phyloP scores from a whole-genome alignment of 768 basidiomycete species.

The Gloeophyllum trabeum region DNA sequence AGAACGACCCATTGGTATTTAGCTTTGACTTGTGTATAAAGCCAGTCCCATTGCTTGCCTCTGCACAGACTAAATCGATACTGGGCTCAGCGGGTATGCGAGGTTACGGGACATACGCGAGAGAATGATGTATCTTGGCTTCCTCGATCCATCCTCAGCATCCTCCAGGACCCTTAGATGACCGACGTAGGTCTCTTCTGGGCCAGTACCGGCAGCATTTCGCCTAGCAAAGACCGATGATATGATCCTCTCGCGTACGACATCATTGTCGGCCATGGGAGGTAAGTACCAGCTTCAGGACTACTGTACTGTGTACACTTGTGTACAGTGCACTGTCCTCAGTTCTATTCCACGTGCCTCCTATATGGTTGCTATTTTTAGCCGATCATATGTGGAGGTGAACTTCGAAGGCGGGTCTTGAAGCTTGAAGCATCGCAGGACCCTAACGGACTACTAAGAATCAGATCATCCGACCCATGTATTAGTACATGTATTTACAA shows the following conservation, averaged over 20 bases:
- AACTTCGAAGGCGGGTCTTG: no score
- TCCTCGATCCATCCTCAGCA: slow-evolving; percentile 59
- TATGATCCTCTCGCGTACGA: slow-evolving; percentile 68
- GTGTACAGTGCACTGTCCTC: no score
- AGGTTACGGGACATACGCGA: slow-evolving; percentile 79
- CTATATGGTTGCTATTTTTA: no score
- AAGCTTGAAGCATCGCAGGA: no score
- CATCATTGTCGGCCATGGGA: no score
- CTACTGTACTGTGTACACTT: no score
- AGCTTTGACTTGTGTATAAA: slow-evolving; percentile 95
- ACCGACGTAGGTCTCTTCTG: slow-evolving; percentile 74
- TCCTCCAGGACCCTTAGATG: slow-evolving; percentile 96
- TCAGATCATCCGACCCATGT: no score
- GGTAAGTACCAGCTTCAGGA: no score
- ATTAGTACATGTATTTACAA: no score
- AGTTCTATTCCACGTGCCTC: no score
- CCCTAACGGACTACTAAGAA: no score
- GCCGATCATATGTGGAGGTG: no score
- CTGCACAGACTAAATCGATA: slow-evolving; percentile 25
- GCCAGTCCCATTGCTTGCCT: slow-evolving; percentile 48
- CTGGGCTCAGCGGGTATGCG: not conserved
- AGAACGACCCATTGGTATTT: slow-evolving; percentile 90
- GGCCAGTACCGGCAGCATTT: slow-evolving; percentile 40
- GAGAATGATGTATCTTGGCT: slow-evolving; percentile 85
- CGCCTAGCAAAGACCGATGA: slow-evolving; percentile 73